Evolutionary conservation across 805 yeast genomes (phyloP), one percentile per base, ranked within the genome.

Genomic region (Metahyphopichia silvanorum): DNA sequence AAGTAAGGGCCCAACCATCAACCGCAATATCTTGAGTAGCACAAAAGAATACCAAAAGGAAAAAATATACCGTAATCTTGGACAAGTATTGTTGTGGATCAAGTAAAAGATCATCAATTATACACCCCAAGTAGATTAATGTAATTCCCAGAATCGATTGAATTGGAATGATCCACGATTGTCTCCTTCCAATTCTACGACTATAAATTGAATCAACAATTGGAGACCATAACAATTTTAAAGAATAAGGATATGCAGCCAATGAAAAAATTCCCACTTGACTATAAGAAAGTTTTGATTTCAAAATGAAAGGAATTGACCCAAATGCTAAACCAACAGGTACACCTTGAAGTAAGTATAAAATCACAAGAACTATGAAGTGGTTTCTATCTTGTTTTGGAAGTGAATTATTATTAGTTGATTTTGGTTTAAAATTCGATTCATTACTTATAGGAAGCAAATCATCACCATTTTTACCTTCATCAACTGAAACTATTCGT

Each of bases 21-120:
- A 93, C 98, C 0, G 98, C 98, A 35, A 93, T 93, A 55, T 93
- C 98, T 58, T 93, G 98, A 0, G 98, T 91, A 1, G 98, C 97
- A 63, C 97, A 89, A 38, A 89, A 69, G 37, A 91, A 76, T 20
- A 93, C 93, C 38, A 93, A 64, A 15, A 77, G 43, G 47, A 89
- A 85, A 59, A 93, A 93, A 35, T 77, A 70, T 31, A 66, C 45
- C 0, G 98, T 86, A 39, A 93, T 74, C 3, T 60, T 52, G 10
- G 62, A 49, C 37, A 87, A 61, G 43, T 79, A 66, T 18, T 56
- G 45, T 20, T 63, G 55, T 0, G 88, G 79, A 15, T 70, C 61
- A 35, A 51, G 71, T 51, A 81, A 65, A 46, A 73, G 60, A 5
- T 44, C 46, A 41, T 76, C 82, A 50, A 77, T 76, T 5, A 58